phyloP scores from a whole-genome alignment of 306 rosid genomes.

The Gastrolobium bilobum region DNA sequence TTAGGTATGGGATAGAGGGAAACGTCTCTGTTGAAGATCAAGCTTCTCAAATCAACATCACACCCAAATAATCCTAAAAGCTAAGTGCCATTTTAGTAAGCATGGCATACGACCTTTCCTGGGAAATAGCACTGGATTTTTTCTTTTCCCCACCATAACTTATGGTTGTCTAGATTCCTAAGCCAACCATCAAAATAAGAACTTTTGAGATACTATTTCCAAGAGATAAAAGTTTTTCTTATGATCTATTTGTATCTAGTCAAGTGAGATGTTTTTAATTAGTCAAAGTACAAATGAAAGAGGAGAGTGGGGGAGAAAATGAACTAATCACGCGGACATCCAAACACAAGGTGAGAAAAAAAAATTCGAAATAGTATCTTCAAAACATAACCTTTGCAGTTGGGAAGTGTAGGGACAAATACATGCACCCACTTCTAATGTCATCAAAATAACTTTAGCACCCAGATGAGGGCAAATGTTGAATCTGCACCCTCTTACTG shows the following conservation, averaged over 20 bases:
- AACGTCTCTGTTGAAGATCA: no score
- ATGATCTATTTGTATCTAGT: constrained; percentile 40
- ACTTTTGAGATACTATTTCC: constrained; percentile 19
- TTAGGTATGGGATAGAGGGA: no score
- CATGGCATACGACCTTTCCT: no score
- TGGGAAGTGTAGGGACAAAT: constrained; percentile 49
- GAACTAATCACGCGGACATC: constrained; percentile 43
- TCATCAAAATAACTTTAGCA: constrained; percentile 48
- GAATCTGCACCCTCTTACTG: constrained; percentile 47
- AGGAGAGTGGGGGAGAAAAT: constrained; percentile 31
- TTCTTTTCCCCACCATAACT: no score
- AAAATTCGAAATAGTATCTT: constrained; percentile 45
- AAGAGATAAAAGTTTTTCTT: constrained; percentile 26
- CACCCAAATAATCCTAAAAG: no score
- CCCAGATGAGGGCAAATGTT: constrained; percentile 41
- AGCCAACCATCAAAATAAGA: constrained; percentile 14
- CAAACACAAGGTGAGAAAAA: constrained; percentile 42
- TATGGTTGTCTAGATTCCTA: constrained; percentile 17
- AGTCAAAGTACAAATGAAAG: constrained; percentile 47
- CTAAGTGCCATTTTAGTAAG: no score
- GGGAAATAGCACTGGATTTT: no score
- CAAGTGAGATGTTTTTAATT: constrained; percentile 31
- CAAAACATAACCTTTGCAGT: constrained; percentile 46
- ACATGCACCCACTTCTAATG: constrained; percentile 49
- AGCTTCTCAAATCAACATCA: no score